A percentile compares a stretch with the other conserved stretches of the same genome.
Conservation (phyloP, 202 grass and related monocot genomes). For the Musa balbisiana region DNA sequence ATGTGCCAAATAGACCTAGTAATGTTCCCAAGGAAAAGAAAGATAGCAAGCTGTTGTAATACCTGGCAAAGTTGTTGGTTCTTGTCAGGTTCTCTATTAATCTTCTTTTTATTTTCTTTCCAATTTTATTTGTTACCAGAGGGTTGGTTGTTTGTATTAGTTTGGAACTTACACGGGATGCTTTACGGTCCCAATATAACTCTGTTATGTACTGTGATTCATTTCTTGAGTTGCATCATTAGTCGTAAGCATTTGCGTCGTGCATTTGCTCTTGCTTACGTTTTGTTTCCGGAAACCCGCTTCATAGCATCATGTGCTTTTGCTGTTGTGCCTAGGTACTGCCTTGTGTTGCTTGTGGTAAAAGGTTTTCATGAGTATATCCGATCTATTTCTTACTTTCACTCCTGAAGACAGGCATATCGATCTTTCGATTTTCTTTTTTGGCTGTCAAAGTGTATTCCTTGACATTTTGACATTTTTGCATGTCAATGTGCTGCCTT, state of each 20-base stretch:
- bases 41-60: neutral
- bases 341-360: neutral
- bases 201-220: constrained; percentile 3
- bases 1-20: constrained; percentile 3
- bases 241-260: neutral
- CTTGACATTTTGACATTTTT: neutral
- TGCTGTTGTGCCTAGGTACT: neutral
- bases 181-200: neutral
- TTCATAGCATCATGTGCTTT: neutral
- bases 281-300: neutral
- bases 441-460: neutral
- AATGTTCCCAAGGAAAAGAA: neutral
- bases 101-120: neutral
- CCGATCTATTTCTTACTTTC: neutral
- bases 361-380: too few relatives aligned
- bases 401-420: neutral
- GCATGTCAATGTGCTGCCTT: neutral
- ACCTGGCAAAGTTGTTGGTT: neutral
- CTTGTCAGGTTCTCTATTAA: neutral
- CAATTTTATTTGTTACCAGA: neutral
- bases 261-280: neutral
- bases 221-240: constrained; percentile 1
- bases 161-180: neutral
- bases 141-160: constrained; percentile 6
- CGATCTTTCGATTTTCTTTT: neutral